Base-by-base conservation (phyloP, 306 rosid genomes). In the Pueraria montana region DNA sequence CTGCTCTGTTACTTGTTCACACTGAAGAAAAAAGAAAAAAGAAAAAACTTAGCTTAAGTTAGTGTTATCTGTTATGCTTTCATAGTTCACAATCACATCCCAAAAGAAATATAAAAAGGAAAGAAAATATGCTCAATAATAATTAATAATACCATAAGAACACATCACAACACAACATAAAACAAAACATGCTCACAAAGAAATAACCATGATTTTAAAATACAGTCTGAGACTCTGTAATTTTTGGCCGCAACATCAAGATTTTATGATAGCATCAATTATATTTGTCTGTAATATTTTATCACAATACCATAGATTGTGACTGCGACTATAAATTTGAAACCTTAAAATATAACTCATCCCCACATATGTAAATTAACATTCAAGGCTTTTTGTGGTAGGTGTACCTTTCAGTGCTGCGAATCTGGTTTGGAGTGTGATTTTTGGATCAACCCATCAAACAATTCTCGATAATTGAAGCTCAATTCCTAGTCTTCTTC, bases 361-460 rank as follows among this genome's bases (percentile, higher is more conserved):
- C 49, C 6, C 24, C 34, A 42, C 26, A 46, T 30, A 74, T 17
- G 66, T 48, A 72, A 38, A 13, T 20, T 59, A 65, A 71, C 32
- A 72, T 11, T 82, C 21, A 38, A 74, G 70, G 50, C 53, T n/a
- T 10, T 3, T 6, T 11, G 81, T 68, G 61, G 50, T 56, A 42
- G 66, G 75, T 53, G 46, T 72, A 83, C 84, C 89, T 76, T 78
- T 78, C 32, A 4, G 66, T 80, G 62, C 38, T 63, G 72, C 64
- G 74, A 86, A 81, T 82, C 68, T 52, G 56, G 43, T 53, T 52
- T 68, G 79, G 68, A 27, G 63, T 43, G 38, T 56, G 49, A 70
- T 38, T 17, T 52, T n/a, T 81, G 68, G 62, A 87, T 85, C 85
- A 89, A 78, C 86, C 88, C 92, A 86, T 86, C 59, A 77, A 83